Evolutionary conservation across 768 basidiomycete species (phyloP).

Genomic region (Cystofilobasidium bisporidii): DNA sequence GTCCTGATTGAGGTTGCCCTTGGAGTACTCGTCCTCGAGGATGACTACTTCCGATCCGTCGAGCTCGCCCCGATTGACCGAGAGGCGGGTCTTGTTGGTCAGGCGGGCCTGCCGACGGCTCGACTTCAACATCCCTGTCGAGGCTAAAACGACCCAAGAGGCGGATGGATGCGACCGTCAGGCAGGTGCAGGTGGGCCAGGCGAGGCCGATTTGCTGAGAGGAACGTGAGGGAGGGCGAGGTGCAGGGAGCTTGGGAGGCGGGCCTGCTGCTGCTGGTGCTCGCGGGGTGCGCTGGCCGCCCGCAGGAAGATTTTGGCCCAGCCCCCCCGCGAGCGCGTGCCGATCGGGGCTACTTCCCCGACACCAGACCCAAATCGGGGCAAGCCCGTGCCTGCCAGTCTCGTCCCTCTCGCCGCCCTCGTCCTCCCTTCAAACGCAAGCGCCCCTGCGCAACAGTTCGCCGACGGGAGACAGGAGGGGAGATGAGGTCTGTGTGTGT

Average conservation of each 20-base stretch:
- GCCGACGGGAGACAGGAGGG: too few species aligned
- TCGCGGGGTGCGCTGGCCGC: too few species aligned
- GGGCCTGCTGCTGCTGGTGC: too few species aligned
- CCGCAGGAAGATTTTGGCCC: too few species aligned
- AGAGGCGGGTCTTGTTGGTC: constrained; percentile 24
- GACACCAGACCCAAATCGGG: too few species aligned
- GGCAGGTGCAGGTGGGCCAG: background rate
- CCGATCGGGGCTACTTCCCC: too few species aligned
- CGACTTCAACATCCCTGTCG: constrained; percentile 21
- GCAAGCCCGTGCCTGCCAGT: too few species aligned
- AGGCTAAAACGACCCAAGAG: background rate
- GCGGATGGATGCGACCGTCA: constrained; percentile 2
- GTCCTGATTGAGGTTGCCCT: constrained; percentile 25
- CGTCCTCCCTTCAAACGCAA: too few species aligned
- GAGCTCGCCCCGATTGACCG: constrained; percentile 21
- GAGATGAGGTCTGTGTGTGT: too few species aligned
- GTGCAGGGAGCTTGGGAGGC: background rate
- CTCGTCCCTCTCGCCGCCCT: too few species aligned
- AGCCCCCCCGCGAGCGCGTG: too few species aligned
- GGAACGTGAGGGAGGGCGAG: background rate
- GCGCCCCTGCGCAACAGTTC: too few species aligned
- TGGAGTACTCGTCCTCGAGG: constrained; percentile 22
- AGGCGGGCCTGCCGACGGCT: constrained; percentile 25
- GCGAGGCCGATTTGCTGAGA: background rate
- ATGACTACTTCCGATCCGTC: constrained; percentile 19